Base-by-base conservation (phyloP, 2,329 filamentous ascomycete genomes). In the Neofusicoccum umdonicola region DNA sequence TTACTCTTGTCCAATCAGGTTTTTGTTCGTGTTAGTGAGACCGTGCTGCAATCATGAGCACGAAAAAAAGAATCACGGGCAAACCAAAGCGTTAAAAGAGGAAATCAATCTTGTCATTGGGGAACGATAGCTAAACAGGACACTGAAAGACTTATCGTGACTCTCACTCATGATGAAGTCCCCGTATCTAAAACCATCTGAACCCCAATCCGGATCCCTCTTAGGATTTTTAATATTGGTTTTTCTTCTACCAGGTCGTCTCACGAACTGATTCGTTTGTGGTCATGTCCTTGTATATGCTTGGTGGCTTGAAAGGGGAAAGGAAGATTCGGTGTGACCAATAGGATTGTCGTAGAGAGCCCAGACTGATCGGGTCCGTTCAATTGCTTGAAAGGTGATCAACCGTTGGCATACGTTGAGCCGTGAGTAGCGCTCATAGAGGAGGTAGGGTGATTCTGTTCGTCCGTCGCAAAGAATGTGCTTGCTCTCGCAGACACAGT, bases 311-410 rank as follows among this genome's bases (percentile, higher is more conserved):
- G 15, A 17, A 19, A 31, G 34, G 15, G 12, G 8, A 37, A 50
- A 19, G n/a, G 47, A 64, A 3, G n/a, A 27, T 63, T 42, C 37
- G 31, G 11, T 34, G 48, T 31, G 48, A 31, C 48, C 52, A 27
- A 57, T n/a, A 45, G 11, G 19, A 45, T 19, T 19, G 45, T 39
- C 15, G n/a, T n/a, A 34, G 31, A 44, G n/a, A 51, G 50, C 66
- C 69, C 68, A 70, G 72, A 72, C 71, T 74, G 70, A 74, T 72
- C 74, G 12, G 65, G 73, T 68, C 68, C 67, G 66, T 64, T 52
- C 54, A 65, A 61, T 61, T 64, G 47, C 27, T 45, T 35, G 56
- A 44, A 71, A 68, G 70, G 67, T 73, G 73, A 75, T 73, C 71
- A 75, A 73, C 71, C 48, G 62, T 73, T 67, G 45, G 51, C 64